A percentile compares a stretch with the other conserved stretches of the same genome.
Evolutionary conservation across 148 eudicot genomes (phyloP).

Genomic region (Cornus controversa): DNA sequence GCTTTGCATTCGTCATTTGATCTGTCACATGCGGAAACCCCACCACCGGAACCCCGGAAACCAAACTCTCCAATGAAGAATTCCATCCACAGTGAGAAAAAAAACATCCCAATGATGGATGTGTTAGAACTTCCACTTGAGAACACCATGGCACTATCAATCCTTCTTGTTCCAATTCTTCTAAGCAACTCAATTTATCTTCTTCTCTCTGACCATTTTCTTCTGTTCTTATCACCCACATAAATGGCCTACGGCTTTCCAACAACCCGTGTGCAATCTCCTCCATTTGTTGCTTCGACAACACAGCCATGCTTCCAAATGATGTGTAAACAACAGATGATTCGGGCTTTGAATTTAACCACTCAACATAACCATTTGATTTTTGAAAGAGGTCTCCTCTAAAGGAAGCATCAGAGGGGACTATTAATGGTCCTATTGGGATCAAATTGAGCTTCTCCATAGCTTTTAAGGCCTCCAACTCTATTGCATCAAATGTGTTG

Average conservation of each 20-base stretch:
- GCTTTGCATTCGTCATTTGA: conserved; percentile 19
- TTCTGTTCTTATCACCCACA: conserved; percentile 40
- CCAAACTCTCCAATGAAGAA: conserved; percentile 28
- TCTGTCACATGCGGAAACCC: conserved; percentile 26
- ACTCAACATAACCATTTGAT: conserved; percentile 29
- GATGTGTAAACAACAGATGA: conserved; percentile 48
- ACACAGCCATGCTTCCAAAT: conserved; percentile 38
- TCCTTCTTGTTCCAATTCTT: conserved; percentile 22
- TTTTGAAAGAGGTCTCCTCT: conserved; percentile 22
- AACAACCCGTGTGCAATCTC: conserved; percentile 41
- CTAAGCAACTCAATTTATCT: conserved; percentile 6
- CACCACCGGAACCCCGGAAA: conserved; percentile 22
- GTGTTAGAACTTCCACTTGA: conserved; percentile 38
- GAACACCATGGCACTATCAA: conserved; percentile 42
- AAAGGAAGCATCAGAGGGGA: conserved; percentile 29
- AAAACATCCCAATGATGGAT: conserved; percentile 34
- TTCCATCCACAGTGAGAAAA: conserved; percentile 46
- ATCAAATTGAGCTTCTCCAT: conserved; percentile 22
- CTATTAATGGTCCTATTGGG: conserved; percentile 45
- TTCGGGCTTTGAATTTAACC: conserved; percentile 38
- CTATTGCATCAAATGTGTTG: conserved; percentile 43
- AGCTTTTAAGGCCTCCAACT: conserved; percentile 18
- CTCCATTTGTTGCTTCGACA: conserved; percentile 27
- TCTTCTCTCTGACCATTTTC: conserved; percentile 21
- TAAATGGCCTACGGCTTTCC: conserved; percentile 26